phyloP scores from a whole-genome alignment of 2,329 filamentous ascomycete species.

The Madurella mycetomatis region DNA sequence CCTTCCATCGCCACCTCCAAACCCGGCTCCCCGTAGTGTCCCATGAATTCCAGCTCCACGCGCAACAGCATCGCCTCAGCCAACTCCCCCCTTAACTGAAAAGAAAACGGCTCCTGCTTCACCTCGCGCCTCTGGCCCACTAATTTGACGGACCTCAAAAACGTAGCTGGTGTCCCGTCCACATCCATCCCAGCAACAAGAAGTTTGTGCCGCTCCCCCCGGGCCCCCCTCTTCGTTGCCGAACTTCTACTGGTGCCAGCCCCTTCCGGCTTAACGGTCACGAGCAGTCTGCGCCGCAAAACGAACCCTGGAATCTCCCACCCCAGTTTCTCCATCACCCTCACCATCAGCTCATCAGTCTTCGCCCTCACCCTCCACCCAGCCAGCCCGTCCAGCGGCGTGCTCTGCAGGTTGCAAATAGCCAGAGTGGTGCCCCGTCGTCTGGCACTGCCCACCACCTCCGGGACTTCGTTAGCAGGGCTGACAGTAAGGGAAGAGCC shows the following conservation, averaged over 20 bases:
- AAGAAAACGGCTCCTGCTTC: slow-evolving; percentile 35
- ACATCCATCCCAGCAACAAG: slow-evolving; percentile 35
- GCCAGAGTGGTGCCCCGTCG: slow-evolving; percentile 30
- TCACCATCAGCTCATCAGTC: slow-evolving; percentile 37
- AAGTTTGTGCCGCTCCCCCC: slow-evolving; percentile 26
- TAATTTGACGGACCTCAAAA: slow-evolving; percentile 38
- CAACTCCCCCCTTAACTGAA: slow-evolving; percentile 32
- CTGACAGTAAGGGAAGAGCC: slow-evolving; percentile 43
- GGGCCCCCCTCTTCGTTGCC: slow-evolving; percentile 12
- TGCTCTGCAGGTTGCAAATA: slow-evolving; percentile 45
- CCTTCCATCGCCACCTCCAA: slow-evolving; percentile 32
- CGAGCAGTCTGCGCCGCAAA: slow-evolving; percentile 32
- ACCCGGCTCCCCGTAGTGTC: slow-evolving; percentile 42
- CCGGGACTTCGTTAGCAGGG: slow-evolving; percentile 40
- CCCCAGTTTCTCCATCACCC: slow-evolving; percentile 37
- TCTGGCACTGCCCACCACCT: slow-evolving; percentile 30
- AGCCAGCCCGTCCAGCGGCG: slow-evolving; percentile 35
- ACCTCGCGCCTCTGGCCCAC: slow-evolving; percentile 33
- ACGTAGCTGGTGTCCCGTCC: slow-evolving; percentile 39
- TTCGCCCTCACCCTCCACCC: slow-evolving; percentile 34
- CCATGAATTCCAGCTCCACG: slow-evolving; percentile 44
- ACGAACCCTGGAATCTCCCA: slow-evolving; percentile 37
- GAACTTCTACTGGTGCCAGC: no score
- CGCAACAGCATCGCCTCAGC: slow-evolving; percentile 19
- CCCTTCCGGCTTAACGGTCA: slow-evolving; percentile 25